These are phyloP conservation scores for Narthecium ossifragum DNA, from an alignment of 106 monocot genomes.

Conservation along the genomic window DNA sequence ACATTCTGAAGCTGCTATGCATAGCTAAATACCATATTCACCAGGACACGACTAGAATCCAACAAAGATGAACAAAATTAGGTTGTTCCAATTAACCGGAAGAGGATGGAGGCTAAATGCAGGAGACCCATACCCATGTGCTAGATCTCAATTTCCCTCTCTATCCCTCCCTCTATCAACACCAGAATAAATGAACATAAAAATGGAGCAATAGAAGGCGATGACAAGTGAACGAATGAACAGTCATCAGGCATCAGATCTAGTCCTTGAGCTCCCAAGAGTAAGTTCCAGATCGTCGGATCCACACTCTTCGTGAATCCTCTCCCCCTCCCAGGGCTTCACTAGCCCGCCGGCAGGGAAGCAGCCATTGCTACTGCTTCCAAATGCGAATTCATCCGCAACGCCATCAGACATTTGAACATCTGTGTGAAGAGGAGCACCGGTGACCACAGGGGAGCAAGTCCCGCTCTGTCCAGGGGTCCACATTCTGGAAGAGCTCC, in stretches of 20 bases:
- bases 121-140: background rate
- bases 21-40: background rate
- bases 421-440: background rate
- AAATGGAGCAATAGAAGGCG: too few relatives aligned
- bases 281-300: constrained; percentile 56
- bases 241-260: constrained; percentile 19
- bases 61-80: background rate
- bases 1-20: background rate
- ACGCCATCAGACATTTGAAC: constrained; percentile 19
- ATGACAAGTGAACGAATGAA: background rate
- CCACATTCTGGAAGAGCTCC: constrained; percentile 39
- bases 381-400: constrained; percentile 42
- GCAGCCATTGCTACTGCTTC: constrained; percentile 27
- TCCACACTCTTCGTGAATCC: constrained; percentile 49
- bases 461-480: constrained; percentile 47
- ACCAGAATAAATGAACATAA: background rate
- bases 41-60: background rate
- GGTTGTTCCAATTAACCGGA: background rate
- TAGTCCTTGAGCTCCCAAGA: constrained; percentile 41
- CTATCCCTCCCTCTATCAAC: background rate
- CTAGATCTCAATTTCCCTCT: background rate
- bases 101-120: constrained; percentile 9
- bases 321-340: constrained; percentile 71
- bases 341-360: constrained; percentile 13
- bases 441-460: constrained; percentile 35